These are phyloP conservation scores for Penicillium canescens DNA, from an alignment of 495 filamentous ascomycete species.

Conservation along the genomic window DNA sequence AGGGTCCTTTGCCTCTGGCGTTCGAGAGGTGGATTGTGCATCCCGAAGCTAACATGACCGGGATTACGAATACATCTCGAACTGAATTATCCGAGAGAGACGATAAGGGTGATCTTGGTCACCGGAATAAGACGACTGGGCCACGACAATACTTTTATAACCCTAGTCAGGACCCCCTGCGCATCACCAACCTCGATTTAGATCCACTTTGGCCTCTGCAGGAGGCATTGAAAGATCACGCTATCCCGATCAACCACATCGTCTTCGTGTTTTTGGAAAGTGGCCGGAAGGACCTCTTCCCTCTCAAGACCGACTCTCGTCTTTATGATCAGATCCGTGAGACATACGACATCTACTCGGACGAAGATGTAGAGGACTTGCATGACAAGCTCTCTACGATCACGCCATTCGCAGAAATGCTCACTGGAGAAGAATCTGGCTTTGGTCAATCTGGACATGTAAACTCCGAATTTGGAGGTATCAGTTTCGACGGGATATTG, in stretches of 20 bases:
- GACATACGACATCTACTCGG: constrained; percentile 34
- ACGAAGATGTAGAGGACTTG: constrained; percentile 25
- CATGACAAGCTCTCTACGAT: constrained; percentile 23
- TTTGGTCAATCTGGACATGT: constrained; percentile 14
- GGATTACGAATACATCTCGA: background rate
- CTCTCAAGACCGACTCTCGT: constrained; percentile 36
- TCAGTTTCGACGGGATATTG: constrained; percentile 42
- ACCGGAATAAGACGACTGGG: constrained; percentile 5
- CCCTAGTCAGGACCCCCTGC: constrained; percentile 40
- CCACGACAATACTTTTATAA: constrained; percentile 33
- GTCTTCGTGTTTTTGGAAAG: constrained; percentile 46
- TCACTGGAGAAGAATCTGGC: constrained; percentile 36
- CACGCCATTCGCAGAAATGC: constrained; percentile 19
- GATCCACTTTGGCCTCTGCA: constrained; percentile 31
- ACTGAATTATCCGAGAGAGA: background rate
- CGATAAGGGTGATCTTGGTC: background rate
- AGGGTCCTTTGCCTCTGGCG: constrained; percentile 15
- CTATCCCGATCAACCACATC: constrained; percentile 41
- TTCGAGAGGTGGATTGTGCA: constrained; percentile 21
- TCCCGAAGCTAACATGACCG: background rate
- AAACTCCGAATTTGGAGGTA: constrained; percentile 27
- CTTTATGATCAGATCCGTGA: constrained; percentile 44
- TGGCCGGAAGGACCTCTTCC: constrained; percentile 49
- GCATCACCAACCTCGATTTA: constrained; percentile 42
- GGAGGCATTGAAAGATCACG: constrained; percentile 27